These are phyloP conservation scores for Flaveria brownii DNA, from an alignment of 129 eudicot species.

Conservation along the genomic window DNA sequence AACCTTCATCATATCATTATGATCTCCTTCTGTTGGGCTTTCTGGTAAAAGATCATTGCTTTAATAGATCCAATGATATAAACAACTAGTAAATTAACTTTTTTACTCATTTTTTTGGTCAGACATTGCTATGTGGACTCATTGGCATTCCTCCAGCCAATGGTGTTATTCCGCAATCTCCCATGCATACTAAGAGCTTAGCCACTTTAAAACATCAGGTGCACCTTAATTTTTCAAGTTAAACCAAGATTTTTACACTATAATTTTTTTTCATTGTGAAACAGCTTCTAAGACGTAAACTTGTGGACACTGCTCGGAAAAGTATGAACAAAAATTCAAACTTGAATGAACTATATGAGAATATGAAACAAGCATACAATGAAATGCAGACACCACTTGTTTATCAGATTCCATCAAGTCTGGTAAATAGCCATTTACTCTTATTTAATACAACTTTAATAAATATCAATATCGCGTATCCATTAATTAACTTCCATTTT, in stretches of 20 bases:
- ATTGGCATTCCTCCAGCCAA: constrained; percentile 96
- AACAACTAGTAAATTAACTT: constrained; percentile 8
- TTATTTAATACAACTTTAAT: not conserved
- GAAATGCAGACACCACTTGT: constrained; percentile 96
- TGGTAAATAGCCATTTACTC: constrained; percentile 48
- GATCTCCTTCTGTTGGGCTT: constrained; percentile 95
- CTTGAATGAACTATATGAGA: constrained; percentile 69
- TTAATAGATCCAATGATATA: constrained; percentile 11
- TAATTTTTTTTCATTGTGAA: constrained; percentile 21
- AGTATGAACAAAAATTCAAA: constrained; percentile 71
- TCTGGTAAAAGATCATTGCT: constrained; percentile 46
- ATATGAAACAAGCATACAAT: constrained; percentile 79
- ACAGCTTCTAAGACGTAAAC: constrained; percentile 89
- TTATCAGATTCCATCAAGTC: constrained; percentile 74
- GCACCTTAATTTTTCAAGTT: not conserved
- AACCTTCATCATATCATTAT: constrained; percentile 94
- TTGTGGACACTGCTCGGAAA: constrained; percentile 78
- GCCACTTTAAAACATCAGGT: constrained; percentile 99
- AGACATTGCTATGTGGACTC: constrained; percentile 89
- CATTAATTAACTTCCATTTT: constrained; percentile 3
- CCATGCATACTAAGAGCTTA: constrained; percentile 95
- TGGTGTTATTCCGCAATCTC: constrained; percentile 98
- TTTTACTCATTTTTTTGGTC: constrained; percentile 22
- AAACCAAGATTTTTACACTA: not conserved
- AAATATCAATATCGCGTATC: not conserved